Percentiles rank a stretch among this genome's conserved stretches.
phyloP scores from a whole-genome alignment of 768 basidiomycete species.

The Leccinum imitatum region DNA sequence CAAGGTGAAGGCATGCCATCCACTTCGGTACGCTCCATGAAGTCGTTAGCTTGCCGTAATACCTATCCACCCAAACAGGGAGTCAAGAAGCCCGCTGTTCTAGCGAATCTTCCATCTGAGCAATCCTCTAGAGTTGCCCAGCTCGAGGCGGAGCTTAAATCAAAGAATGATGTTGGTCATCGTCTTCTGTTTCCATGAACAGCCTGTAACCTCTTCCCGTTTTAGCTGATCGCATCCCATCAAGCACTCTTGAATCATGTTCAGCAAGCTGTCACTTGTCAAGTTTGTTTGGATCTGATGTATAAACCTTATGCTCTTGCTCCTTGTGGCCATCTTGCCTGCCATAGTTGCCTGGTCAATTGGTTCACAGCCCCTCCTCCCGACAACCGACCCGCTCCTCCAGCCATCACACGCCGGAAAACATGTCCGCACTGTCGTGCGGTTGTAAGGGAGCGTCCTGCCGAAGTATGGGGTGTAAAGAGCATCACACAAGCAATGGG shows the following conservation, averaged over 20 bases:
- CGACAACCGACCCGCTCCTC: slow-evolving; percentile 25
- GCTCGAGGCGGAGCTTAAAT: slow-evolving; percentile 45
- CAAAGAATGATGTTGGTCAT: slow-evolving; percentile 39
- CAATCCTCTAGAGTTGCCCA: slow-evolving; percentile 30
- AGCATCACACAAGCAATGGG: slow-evolving; percentile 45
- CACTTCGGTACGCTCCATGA: slow-evolving; percentile 14
- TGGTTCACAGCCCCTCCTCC: slow-evolving; percentile 64
- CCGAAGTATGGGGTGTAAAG: slow-evolving; percentile 49
- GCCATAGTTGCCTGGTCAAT: slow-evolving; percentile 66
- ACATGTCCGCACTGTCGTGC: slow-evolving; percentile 47
- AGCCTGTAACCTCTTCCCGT: neutral
- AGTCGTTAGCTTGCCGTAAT: neutral
- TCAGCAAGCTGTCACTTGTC: slow-evolving; percentile 68
- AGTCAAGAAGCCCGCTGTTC: neutral
- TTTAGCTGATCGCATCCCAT: slow-evolving; percentile 52
- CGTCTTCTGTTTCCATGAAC: neutral
- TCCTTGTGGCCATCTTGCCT: slow-evolving; percentile 75
- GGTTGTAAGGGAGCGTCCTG: slow-evolving; percentile 43
- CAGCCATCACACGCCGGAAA: slow-evolving; percentile 37
- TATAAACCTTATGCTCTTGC: slow-evolving; percentile 71
- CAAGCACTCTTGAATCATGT: slow-evolving; percentile 52
- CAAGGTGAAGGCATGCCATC: slow-evolving; percentile 9
- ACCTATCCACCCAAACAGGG: slow-evolving; percentile 14
- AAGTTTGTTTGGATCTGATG: slow-evolving; percentile 76
- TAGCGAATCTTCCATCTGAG: neutral